Conservation (phyloP, 768 basidiomycete genomes). For the Mycena epipterygia region DNA sequence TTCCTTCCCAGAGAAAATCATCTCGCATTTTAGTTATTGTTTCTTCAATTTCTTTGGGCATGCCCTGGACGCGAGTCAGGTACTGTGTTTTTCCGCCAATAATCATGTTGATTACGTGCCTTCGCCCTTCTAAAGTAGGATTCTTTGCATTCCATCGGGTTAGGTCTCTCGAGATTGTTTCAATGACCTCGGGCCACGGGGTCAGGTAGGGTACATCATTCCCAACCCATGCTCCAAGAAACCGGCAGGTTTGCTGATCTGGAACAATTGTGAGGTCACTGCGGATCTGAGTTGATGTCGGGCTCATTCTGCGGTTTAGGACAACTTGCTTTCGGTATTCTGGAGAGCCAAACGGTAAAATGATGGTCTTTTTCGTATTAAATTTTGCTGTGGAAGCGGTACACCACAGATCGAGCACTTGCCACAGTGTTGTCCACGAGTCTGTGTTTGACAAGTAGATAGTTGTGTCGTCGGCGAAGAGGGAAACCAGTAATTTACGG, state of each 20-base stretch:
- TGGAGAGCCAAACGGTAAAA: conserved; percentile 24
- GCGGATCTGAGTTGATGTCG: neutral
- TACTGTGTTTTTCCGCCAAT: conserved; percentile 43
- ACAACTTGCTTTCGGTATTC: conserved; percentile 1
- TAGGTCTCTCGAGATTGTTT: conserved; percentile 1
- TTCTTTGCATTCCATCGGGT: conserved; percentile 4
- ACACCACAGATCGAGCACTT: conserved; percentile 35
- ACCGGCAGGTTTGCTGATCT: no score
- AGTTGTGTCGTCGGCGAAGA: conserved; percentile 47
- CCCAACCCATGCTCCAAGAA: conserved; percentile 9
- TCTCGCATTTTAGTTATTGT: no score
- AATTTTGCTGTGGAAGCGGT: conserved; percentile 31
- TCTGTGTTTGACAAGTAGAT: conserved; percentile 34
- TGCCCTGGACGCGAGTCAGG: conserved; percentile 41
- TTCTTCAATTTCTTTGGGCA: conserved; percentile 37
- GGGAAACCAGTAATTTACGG: conserved; percentile 29
- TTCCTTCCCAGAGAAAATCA: conserved; percentile 24
- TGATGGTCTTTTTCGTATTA: conserved; percentile 39
- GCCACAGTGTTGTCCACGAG: conserved; percentile 3
- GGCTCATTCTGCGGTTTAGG: neutral
- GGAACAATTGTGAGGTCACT: conserved; percentile 1
- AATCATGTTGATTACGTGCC: conserved; percentile 38
- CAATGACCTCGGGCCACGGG: conserved; percentile 2
- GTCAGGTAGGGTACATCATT: neutral
- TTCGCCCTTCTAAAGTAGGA: conserved; percentile 31